Evolutionary conservation across 305 asterid species (phyloP), one percentile per base, ranked within the genome.

Genomic region (Plantago coronopus): DNA sequence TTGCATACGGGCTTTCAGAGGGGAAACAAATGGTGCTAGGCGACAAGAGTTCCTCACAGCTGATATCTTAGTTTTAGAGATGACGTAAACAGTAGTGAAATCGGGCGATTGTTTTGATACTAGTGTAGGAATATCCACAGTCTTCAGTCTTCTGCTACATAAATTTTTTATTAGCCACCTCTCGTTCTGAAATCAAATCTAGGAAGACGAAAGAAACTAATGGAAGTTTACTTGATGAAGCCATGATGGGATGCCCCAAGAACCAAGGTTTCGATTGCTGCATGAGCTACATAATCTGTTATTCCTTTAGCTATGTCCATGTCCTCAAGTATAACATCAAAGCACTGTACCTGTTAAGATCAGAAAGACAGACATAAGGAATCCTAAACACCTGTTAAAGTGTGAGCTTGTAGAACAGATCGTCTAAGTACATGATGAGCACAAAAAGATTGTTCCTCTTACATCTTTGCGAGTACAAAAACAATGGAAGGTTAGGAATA

Each of bases 401-500:
- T 54, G 25, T 10, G 19, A 54, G n/a, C 6, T 57, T 20, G 31
- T 43, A 23, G 7, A 21, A 18, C 58, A 25, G 34, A 25, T 18
- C 20, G 29, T 25, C 6, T 27, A 3, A 1, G 34, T 27, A 27
- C 7, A 2, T 27, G 34, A 27, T 27, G 34, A 27, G 34, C 34
- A 27, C 34, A 27, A 27, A 8, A 27, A 27, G 34, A 19, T 27
- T 65, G 4, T 42, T 12, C 17, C 22, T 34, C 89, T 40, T 78
- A 86, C 98, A 38, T 89, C 89, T 80, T 91, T 91, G 38, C 96
- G 83, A 3, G 85, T 78, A 54, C 98, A 91, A 56, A 77, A 89
- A 78, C 97, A 89, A 77, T 86, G 98, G 70, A 82, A 91, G 45
- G 91, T 76, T 61, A 80, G 73, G 71, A 91, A 82, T 7, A 91